Percentiles rank a stretch among this genome's conserved stretches.
These are phyloP conservation scores for Mycena metata DNA, from an alignment of 768 basidiomycete species.

Conservation along the genomic window DNA sequence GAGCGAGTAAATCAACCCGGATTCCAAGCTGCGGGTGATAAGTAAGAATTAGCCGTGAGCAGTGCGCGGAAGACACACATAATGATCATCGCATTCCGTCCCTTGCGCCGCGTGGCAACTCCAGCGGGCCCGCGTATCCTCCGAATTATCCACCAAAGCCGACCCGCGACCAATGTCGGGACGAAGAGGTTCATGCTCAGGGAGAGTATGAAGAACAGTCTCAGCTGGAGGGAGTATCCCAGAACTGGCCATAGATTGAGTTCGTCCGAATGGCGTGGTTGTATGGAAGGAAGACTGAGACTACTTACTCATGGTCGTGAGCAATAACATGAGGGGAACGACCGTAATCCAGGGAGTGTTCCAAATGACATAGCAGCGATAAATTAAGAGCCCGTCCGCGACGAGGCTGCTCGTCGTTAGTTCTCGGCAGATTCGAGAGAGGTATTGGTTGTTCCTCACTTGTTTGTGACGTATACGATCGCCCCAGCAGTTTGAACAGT, in stretches of 20 bases:
- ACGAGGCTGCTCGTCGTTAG: slow-evolving; percentile 42
- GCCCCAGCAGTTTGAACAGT: slow-evolving; percentile 49
- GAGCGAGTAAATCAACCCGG: slow-evolving; percentile 53
- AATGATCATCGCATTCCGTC: slow-evolving; percentile 51
- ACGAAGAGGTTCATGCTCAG: slow-evolving; percentile 51
- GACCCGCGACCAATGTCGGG: slow-evolving; percentile 52
- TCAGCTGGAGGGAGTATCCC: slow-evolving; percentile 49
- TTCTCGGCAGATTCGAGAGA: not conserved
- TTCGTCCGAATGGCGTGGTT: slow-evolving; percentile 26
- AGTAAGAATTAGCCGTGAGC: too few relatives aligned
- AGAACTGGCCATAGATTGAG: slow-evolving; percentile 42
- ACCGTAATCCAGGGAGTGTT: slow-evolving; percentile 45
- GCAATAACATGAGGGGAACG: slow-evolving; percentile 46
- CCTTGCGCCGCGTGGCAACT: slow-evolving; percentile 46
- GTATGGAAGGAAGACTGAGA: not conserved
- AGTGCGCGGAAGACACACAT: slow-evolving; percentile 43
- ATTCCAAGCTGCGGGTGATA: slow-evolving; percentile 50
- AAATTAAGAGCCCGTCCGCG: slow-evolving; percentile 51
- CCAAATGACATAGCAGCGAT: slow-evolving; percentile 58
- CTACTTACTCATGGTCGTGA: slow-evolving; percentile 50
- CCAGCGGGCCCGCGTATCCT: slow-evolving; percentile 41
- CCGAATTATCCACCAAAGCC: slow-evolving; percentile 51
- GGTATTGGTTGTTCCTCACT: slow-evolving; percentile 44
- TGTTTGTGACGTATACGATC: slow-evolving; percentile 54
- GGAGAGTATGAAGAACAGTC: slow-evolving; percentile 43